Base-by-base conservation (phyloP, 2,329 filamentous ascomycete species). In the Oidium heveae region DNA sequence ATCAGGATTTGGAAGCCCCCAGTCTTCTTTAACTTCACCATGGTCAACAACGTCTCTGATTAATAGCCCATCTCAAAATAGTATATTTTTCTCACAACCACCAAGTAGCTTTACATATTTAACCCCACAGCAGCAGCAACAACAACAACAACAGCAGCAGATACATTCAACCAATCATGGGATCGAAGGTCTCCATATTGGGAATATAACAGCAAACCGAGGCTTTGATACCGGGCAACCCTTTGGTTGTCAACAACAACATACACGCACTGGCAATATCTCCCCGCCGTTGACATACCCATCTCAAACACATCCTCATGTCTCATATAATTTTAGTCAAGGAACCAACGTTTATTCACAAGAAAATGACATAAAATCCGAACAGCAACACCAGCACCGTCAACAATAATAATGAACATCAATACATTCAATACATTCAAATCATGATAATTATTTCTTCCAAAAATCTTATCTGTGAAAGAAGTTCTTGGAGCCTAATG, bases 341-440 rank as follows among this genome's bases (percentile, higher is more conserved):
- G 52, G 32, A 34, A 54, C 20, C 18, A 32, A 47, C 22, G 18
- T 28, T 20, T 54, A 34, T 20, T n/a, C 52, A n/a, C 41, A 46
- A 33, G 13, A 46, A 3, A 10, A 50, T 28, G 18, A 22, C 33
- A 9, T 55, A 41, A 56, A 28, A 6, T 6, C 24, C 6, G 24
- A 28, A 6, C 24, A 53, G 52, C 46, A 52, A 55, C 33, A 52
- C 32, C 37, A 46, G 56, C 36, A 50, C 24, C 28, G 36, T 53
- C 22, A 43, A 34, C 49, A 32, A 20, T 32, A 51, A 34, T 9
- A 43, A 1, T n/a, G 9, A 43, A 7, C 6, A 43, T 8, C 39
- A 43, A 43, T 28, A 28, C 24, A 28, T 28, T 28, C 24, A 28
- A 28, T n/a, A n/a, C n/a, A n/a, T n/a, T n/a, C n/a, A n/a, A n/a